A percentile compares a stretch with the other conserved stretches of the same genome.
phyloP scores from a whole-genome alignment of 192 early-diverging fungal genomes.

The Dimargaris xerosporica region DNA sequence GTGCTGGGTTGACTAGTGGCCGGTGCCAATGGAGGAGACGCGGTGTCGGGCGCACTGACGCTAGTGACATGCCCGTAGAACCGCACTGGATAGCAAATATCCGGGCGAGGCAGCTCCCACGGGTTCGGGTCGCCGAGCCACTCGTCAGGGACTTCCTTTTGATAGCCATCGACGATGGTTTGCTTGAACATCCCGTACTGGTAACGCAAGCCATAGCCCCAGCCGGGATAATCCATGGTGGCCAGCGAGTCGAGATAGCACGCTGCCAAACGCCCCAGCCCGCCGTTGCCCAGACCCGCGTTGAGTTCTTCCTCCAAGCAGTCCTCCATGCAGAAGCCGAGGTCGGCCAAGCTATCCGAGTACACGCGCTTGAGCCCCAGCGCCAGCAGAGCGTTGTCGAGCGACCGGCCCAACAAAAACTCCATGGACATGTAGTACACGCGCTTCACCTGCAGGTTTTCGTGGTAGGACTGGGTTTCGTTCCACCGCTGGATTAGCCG shows the following conservation, averaged over 20 bases:
- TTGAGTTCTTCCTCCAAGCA: conserved; percentile 86
- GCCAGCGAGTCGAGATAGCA: conserved; percentile 98
- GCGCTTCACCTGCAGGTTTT: conserved; percentile 66
- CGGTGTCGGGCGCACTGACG: conserved; percentile 36
- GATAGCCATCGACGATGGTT: conserved; percentile 87
- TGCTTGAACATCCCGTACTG: conserved; percentile 99
- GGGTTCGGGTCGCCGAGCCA: conserved; percentile 96
- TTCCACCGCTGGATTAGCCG: conserved; percentile 90
- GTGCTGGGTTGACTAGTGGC: conserved; percentile 34
- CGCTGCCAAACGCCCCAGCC: conserved; percentile 89
- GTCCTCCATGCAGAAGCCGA: conserved; percentile 91
- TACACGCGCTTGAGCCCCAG: conserved; percentile 70
- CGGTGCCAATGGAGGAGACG: too few species aligned
- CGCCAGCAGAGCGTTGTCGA: conserved; percentile 92
- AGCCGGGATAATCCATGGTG: conserved; percentile 81
- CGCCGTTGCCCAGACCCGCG: conserved; percentile 95
- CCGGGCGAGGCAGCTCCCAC: conserved; percentile 89
- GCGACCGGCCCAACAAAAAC: conserved; percentile 90
- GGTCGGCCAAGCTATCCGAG: conserved; percentile 39
- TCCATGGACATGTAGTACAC: conserved; percentile 97
- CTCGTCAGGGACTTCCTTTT: conserved; percentile 88
- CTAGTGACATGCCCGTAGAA: conserved; percentile 82
- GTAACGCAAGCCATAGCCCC: conserved; percentile 97
- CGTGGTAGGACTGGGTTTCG: conserved; percentile 71
- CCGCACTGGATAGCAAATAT: conserved; percentile 75